phyloP scores from a whole-genome alignment of 495 filamentous ascomycete species.

The Friedmanniomyces endolithicus region DNA sequence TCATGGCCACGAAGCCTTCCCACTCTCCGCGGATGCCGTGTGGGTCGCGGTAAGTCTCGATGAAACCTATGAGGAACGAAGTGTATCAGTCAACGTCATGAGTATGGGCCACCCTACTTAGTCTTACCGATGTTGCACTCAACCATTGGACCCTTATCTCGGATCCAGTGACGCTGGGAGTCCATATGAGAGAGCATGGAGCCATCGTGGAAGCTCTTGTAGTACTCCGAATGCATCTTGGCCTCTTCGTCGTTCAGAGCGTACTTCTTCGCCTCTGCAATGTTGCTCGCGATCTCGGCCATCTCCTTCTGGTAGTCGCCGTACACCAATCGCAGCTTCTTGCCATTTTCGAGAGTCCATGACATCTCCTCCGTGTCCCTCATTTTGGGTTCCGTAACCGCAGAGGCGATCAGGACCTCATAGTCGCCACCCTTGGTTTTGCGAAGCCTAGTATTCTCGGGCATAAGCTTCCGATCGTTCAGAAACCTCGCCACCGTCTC shows the following conservation, averaged over 20 bases:
- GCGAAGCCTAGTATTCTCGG: conserved; percentile 78
- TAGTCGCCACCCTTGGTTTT: conserved; percentile 63
- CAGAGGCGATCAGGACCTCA: conserved; percentile 76
- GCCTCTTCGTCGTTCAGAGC: conserved; percentile 77
- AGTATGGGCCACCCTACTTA: no score
- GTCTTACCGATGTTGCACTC: conserved; percentile 62
- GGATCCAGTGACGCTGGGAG: conserved; percentile 81
- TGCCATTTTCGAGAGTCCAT: conserved; percentile 58
- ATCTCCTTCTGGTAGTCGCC: conserved; percentile 76
- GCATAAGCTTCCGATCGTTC: conserved; percentile 55
- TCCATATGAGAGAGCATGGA: conserved; percentile 84
- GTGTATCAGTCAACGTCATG: no score
- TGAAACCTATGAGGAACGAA: conserved; percentile 42
- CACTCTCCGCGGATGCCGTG: conserved; percentile 86
- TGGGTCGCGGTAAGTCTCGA: conserved; percentile 93
- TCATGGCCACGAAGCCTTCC: conserved; percentile 68
- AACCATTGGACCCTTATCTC: conserved; percentile 76
- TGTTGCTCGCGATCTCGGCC: conserved; percentile 57
- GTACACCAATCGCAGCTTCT: conserved; percentile 62
- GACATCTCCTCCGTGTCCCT: conserved; percentile 55
- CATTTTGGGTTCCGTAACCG: conserved; percentile 40
- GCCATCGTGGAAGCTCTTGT: conserved; percentile 70
- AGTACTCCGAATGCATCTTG: conserved; percentile 72
- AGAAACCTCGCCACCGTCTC: conserved; percentile 56
- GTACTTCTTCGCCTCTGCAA: conserved; percentile 59